These are phyloP conservation scores for Polysphondylium violaceum DNA, from an alignment of 78 protist genomes.

Conservation along the genomic window DNA sequence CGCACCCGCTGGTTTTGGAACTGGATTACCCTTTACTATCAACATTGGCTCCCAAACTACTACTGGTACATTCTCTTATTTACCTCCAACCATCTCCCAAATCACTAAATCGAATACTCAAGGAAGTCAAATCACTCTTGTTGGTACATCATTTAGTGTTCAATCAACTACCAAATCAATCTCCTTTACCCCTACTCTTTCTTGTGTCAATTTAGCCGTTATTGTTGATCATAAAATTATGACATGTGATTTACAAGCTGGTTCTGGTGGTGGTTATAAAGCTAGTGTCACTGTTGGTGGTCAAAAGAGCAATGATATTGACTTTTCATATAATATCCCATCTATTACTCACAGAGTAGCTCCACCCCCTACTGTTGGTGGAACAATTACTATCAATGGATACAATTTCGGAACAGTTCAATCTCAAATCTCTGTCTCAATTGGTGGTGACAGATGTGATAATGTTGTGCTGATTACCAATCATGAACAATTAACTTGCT, in stretches of 20 bases:
- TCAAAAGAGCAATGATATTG: not conserved
- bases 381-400: not conserved
- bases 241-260: not conserved
- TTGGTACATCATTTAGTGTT: constrained; percentile 4
- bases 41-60: not conserved
- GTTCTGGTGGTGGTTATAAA: constrained; percentile 1
- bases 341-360: not conserved
- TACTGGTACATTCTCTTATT: not conserved
- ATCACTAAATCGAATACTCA: not conserved
- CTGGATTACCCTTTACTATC: not conserved
- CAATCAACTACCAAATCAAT: not conserved
- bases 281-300: not conserved
- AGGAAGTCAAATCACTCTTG: not conserved
- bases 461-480: not conserved
- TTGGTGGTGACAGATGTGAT: not conserved
- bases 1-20: not conserved
- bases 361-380: not conserved
- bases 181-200: not conserved
- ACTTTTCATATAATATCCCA: not conserved
- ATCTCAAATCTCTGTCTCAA: not conserved
- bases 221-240: constrained; percentile 16
- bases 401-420: not conserved
- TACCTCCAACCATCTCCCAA: not conserved
- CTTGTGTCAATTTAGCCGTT: not conserved
- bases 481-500: not conserved